Percentiles rank a stretch among this genome's conserved stretches.
These are phyloP conservation scores for Pseudocercospora eumusae DNA, from an alignment of 2,329 filamentous ascomycete genomes.

Conservation along the genomic window DNA sequence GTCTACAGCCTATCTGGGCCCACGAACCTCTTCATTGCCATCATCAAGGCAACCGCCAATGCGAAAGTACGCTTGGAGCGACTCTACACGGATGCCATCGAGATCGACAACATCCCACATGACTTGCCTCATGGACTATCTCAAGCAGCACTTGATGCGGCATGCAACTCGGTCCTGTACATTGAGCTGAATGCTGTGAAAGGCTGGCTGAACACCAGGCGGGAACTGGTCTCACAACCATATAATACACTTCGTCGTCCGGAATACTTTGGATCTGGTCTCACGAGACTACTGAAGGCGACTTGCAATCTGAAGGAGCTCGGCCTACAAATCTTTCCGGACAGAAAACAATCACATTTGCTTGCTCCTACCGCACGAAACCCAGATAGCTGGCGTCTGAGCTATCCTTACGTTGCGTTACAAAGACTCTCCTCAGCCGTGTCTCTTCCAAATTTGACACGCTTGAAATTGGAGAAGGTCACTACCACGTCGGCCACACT, in stretches of 20 bases:
- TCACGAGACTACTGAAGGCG: constrained; percentile 30
- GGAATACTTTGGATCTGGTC: constrained; percentile 26
- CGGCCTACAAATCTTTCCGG: constrained; percentile 35
- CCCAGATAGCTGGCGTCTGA: constrained; percentile 28
- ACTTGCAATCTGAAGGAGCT: constrained; percentile 31
- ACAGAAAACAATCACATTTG: constrained; percentile 28
- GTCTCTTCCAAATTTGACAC: constrained; percentile 27
- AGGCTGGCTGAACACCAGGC: constrained; percentile 25
- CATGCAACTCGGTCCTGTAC: constrained; percentile 33
- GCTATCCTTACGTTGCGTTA: constrained; percentile 31
- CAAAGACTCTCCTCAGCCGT: constrained; percentile 20
- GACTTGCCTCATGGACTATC: constrained; percentile 16
- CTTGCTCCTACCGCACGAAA: constrained; percentile 25
- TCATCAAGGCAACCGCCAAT: constrained; percentile 29
- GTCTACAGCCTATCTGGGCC: constrained; percentile 27
- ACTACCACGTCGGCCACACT: constrained; percentile 29
- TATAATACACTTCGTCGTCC: constrained; percentile 15
- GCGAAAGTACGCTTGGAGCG: constrained; percentile 26
- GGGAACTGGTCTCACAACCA: constrained; percentile 9
- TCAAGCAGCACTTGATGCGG: constrained; percentile 24
- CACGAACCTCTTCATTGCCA: constrained; percentile 33
- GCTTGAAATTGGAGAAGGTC: constrained; percentile 38
- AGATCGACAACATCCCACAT: constrained; percentile 34
- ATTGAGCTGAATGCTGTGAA: constrained; percentile 36
- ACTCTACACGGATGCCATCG: constrained; percentile 39